Conservation (phyloP, 306 rosid genomes). For the Glycine tomentella region DNA sequence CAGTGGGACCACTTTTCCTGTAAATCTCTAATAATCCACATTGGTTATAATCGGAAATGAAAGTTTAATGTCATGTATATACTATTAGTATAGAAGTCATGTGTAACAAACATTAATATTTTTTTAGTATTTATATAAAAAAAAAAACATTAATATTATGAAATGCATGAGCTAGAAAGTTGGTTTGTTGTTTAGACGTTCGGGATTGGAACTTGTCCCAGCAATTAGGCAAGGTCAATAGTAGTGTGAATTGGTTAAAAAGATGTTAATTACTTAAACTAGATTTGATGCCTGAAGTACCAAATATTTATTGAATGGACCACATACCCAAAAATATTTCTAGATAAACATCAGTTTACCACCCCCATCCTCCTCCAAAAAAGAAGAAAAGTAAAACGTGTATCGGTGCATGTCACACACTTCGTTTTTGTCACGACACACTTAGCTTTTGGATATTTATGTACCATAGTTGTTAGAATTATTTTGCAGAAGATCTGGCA, state of each 20-base stretch:
- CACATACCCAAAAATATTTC: neutral
- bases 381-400: too few species aligned
- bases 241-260: neutral
- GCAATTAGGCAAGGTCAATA: slow-evolving; percentile 5
- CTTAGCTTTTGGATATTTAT: neutral
- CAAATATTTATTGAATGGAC: neutral
- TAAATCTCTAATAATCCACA: neutral
- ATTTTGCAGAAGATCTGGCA: neutral
- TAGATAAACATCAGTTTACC: neutral
- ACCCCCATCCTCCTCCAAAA: too few species aligned
- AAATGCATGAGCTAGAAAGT: neutral
- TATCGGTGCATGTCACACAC: too few species aligned
- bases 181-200: neutral
- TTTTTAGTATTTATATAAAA: too few species aligned
- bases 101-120: neutral
- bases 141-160: neutral
- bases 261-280: neutral
- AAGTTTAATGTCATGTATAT: slow-evolving; percentile 16
- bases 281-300: neutral
- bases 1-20: slow-evolving; percentile 26
- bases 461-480: neutral
- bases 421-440: too few species aligned
- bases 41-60: neutral
- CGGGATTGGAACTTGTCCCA: neutral
- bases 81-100: neutral